Evolutionary conservation across 2,329 filamentous ascomycete species (phyloP).

Genomic region (Colletotrichum tropicicola): DNA sequence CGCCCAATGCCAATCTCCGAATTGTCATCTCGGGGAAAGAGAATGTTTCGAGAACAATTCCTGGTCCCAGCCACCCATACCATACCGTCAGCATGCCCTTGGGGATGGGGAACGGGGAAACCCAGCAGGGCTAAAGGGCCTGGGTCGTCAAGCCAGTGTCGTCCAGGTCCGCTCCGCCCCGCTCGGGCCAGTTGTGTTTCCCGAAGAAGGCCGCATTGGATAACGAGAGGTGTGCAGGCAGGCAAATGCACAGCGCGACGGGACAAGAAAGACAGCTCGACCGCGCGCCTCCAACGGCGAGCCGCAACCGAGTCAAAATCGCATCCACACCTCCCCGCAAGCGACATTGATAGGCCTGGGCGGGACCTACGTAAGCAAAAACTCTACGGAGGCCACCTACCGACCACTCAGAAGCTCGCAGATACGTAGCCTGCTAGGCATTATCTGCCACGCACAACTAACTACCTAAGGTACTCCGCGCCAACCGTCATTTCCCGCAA

Average conservation of each 20-base stretch:
- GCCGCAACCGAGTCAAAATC: neutral
- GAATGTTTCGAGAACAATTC: slow-evolving; percentile 25
- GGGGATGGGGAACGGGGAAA: neutral
- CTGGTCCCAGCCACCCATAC: neutral
- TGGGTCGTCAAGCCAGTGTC: neutral
- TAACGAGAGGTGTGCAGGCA: no score
- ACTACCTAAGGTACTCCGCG: neutral
- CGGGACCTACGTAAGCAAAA: slow-evolving; percentile 13
- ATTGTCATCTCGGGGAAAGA: slow-evolving; percentile 19
- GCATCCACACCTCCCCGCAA: no score
- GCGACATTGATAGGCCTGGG: neutral
- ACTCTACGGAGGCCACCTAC: neutral
- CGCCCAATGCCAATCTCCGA: slow-evolving; percentile 19
- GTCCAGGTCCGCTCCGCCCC: neutral
- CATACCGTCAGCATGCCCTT: neutral
- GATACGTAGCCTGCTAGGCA: no score
- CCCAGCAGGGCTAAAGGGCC: neutral
- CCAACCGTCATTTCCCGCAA: neutral
- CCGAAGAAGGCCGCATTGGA: neutral
- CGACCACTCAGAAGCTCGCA: neutral
- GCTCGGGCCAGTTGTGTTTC: neutral
- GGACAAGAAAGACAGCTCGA: no score
- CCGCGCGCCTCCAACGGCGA: no score
- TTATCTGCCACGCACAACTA: slow-evolving; percentile 9
- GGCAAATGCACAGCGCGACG: no score